Conservation (phyloP, 345 rosid species). For the Kandelia obovata region DNA sequence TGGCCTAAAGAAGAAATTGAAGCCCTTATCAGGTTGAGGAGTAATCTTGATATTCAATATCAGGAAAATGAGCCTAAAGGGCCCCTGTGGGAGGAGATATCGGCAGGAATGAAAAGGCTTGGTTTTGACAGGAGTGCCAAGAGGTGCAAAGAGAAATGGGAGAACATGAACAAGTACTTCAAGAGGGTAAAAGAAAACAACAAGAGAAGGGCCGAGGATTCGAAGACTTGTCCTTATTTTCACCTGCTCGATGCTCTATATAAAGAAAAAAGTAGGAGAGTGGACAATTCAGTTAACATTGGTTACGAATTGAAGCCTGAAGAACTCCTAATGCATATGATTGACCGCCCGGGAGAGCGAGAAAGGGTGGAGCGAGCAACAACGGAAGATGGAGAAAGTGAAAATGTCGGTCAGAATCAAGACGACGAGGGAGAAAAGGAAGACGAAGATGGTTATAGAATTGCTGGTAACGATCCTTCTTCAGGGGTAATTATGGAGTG, state of each 20-base stretch:
- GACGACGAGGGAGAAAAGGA: constrained; percentile 26
- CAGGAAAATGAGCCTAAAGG: constrained; percentile 29
- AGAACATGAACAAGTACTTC: constrained; percentile 40
- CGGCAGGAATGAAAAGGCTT: constrained; percentile 24
- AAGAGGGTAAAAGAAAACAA: constrained; percentile 35
- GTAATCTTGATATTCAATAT: constrained; percentile 25
- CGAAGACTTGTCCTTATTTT: constrained; percentile 33
- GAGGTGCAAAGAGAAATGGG: constrained; percentile 41
- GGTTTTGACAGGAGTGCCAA: constrained; percentile 29
- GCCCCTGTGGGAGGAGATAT: constrained; percentile 31
- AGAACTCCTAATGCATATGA: constrained; percentile 53
- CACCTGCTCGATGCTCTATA: constrained; percentile 57
- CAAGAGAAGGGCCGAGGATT: constrained; percentile 29
- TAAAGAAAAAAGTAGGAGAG: constrained; percentile 44
- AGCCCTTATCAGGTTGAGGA: constrained; percentile 25
- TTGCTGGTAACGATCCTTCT: constrained; percentile 34
- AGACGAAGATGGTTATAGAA: constrained; percentile 25
- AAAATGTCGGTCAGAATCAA: constrained; percentile 29
- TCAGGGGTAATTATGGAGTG: constrained; percentile 33
- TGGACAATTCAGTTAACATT: constrained; percentile 21
- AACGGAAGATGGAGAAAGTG: constrained; percentile 33
- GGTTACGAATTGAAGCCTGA: constrained; percentile 41
- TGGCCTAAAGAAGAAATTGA: constrained; percentile 38
- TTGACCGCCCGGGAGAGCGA: constrained; percentile 35
- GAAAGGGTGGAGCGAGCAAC: constrained; percentile 28